Evolutionary conservation across 768 basidiomycete genomes (phyloP).

Genomic region (Neoboletus magnificus): DNA sequence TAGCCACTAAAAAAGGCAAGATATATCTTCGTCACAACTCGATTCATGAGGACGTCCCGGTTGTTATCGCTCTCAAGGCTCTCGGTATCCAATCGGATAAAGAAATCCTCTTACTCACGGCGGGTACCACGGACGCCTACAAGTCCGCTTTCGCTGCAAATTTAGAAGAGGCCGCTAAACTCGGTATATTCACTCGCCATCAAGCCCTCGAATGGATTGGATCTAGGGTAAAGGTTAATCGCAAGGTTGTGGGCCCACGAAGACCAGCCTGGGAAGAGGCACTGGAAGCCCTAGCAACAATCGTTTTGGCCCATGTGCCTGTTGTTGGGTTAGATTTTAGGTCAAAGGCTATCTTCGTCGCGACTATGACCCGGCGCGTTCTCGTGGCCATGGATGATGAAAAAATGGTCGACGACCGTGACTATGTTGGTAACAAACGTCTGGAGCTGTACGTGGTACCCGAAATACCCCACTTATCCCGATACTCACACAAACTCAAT

Average conservation of each 20-base stretch:
- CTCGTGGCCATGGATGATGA: constrained; percentile 96
- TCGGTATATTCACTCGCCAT: constrained; percentile 86
- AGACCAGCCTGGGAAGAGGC: constrained; percentile 93
- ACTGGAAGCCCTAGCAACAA: constrained; percentile 92
- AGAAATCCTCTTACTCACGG: constrained; percentile 91
- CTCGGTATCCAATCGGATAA: constrained; percentile 96
- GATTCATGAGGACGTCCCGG: constrained; percentile 94
- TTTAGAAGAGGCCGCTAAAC: constrained; percentile 89
- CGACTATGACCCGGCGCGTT: constrained; percentile 95
- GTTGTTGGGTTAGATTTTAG: constrained; percentile 86
- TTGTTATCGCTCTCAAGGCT: constrained; percentile 94
- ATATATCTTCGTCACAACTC: constrained; percentile 98
- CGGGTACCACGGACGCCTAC: constrained; percentile 88
- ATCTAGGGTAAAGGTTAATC: constrained; percentile 84
- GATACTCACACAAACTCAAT: constrained; percentile 28
- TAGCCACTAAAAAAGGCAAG: constrained; percentile 89
- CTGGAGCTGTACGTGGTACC: constrained; percentile 77
- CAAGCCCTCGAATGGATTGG: constrained; percentile 97
- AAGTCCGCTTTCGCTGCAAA: constrained; percentile 84
- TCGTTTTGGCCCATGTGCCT: constrained; percentile 94
- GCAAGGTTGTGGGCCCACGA: constrained; percentile 74
- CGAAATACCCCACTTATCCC: constrained; percentile 2
- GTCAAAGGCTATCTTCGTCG: constrained; percentile 94
- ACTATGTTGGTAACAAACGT: constrained; percentile 99
- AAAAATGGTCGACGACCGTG: constrained; percentile 96